Evolutionary conservation across 768 basidiomycete species (phyloP), one percentile per base, ranked within the genome.

Genomic region (Leccinellum albellum): DNA sequence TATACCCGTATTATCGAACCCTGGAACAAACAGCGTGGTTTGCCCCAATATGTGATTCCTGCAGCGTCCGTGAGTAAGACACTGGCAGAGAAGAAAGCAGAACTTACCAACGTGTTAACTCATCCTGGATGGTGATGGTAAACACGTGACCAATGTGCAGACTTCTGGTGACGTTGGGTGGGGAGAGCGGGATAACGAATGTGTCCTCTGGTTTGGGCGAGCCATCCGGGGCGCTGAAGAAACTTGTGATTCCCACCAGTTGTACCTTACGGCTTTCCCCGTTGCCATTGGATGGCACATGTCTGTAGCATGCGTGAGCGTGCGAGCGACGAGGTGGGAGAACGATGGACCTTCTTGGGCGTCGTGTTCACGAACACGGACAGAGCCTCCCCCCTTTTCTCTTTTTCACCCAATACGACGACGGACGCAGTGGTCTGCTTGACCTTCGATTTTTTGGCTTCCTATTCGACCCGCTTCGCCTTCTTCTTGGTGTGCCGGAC

Each of bases 1-100:
- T 59, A 99, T 98, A 56, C 96, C 95, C 0, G 97, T 96, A 66
- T 99, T 97, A 73, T 99, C 97, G 67, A 95, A 99, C 15, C 97
- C 97, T 0, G 97, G 97, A 2, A 87, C 83, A 67, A 89, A 98
- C 1, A 98, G 78, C 0, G 90, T 88, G 10, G 91, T 92, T 74
- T 87, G 91, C 2, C 96, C 96, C 40, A 89, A 76, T 97, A 98
- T 99, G 32, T 96, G 92, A 71, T 94, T 93, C 93, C 91, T 94
- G 54, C 17, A 29, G 29, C 15, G 26, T 20, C 3, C 6, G 40
- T 32, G 17, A 31, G 44, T 7, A 29, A 7, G 29, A 29, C 29
- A n/a, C 93, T 91, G 6, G 17, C 8, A 8, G 8, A 35, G n/a
- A 51, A 10, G 33, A 3, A n/a, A 20, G 17, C n/a, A 55, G 4